A percentile compares a stretch with the other conserved stretches of the same genome.
phyloP scores from a whole-genome alignment of 257 asterid species.

The Solanum piurae region DNA sequence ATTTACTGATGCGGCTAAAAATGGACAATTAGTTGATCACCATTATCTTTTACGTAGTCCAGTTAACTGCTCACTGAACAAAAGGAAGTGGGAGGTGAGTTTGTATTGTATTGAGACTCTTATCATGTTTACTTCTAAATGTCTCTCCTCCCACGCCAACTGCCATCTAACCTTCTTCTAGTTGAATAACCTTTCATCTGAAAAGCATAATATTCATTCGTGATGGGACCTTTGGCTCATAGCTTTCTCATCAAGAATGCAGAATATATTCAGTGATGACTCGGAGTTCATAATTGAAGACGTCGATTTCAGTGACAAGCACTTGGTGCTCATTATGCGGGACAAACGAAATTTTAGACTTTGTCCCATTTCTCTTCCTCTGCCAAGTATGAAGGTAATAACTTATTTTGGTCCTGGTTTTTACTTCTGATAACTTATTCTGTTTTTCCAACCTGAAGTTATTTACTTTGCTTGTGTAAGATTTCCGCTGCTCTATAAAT shows the following conservation, averaged over 20 bases:
- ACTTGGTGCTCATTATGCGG: conserved; percentile 49
- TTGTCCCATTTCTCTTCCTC: conserved; percentile 62
- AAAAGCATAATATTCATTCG: background rate
- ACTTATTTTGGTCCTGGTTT: background rate
- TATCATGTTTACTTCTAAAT: background rate
- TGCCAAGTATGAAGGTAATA: conserved; percentile 54
- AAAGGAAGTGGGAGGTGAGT: conserved; percentile 81
- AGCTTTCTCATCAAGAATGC: conserved; percentile 12
- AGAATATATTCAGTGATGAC: conserved; percentile 59
- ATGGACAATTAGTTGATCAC: conserved; percentile 54
- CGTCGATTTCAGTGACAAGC: conserved; percentile 71
- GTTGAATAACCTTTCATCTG: background rate
- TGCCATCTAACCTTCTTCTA: background rate
- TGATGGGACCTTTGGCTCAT: background rate
- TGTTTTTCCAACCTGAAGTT: background rate
- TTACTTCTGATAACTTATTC: background rate
- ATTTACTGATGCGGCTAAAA: conserved; percentile 64
- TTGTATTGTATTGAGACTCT: background rate
- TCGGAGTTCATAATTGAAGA: conserved; percentile 57
- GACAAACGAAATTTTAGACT: conserved; percentile 44
- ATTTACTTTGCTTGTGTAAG: background rate
- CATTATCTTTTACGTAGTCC: conserved; percentile 66
- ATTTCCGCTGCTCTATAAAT: background rate
- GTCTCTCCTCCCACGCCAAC: background rate
- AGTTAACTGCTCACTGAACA: conserved; percentile 25